Evolutionary conservation across 768 basidiomycete genomes (phyloP).

Genomic region (Dacryopinax primogenitus): DNA sequence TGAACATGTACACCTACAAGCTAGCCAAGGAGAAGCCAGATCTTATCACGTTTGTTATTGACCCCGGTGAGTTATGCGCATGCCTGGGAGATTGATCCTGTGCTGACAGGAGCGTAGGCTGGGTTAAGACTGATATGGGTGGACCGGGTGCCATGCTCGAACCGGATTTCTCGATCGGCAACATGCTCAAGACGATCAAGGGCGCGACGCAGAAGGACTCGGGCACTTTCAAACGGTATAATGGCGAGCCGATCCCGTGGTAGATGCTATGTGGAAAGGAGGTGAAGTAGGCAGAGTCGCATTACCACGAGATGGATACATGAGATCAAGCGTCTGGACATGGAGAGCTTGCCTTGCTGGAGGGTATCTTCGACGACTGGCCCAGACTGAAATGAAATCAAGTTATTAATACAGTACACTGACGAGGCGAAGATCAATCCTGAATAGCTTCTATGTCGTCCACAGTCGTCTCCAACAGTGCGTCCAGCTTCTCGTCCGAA

Average conservation of each 20-base stretch:
- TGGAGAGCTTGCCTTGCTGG: no score
- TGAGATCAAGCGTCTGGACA: no score
- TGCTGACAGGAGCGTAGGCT: constrained; percentile 12
- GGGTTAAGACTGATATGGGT: constrained; percentile 33
- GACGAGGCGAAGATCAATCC: constrained; percentile 36
- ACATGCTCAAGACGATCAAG: constrained; percentile 24
- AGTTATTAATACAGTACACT: background rate
- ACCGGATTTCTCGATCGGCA: constrained; percentile 25
- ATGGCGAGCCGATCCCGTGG: constrained; percentile 27
- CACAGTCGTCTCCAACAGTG: constrained; percentile 45
- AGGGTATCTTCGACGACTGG: background rate
- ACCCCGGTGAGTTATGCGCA: constrained; percentile 22
- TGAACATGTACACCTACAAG: constrained; percentile 35
- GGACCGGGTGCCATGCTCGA: constrained; percentile 25
- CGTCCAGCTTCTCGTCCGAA: constrained; percentile 46
- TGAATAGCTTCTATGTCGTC: constrained; percentile 53
- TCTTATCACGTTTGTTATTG: constrained; percentile 25
- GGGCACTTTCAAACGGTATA: constrained; percentile 27
- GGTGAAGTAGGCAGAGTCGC: no score
- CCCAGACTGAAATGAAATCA: background rate
- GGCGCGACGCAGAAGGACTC: constrained; percentile 21
- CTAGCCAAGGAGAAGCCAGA: constrained; percentile 28
- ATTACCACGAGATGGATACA: no score
- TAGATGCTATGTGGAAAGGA: no score
- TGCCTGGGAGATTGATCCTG: background rate